These are phyloP conservation scores for Penicillium flavigenum DNA, from an alignment of 495 filamentous ascomycete species.

Conservation along the genomic window DNA sequence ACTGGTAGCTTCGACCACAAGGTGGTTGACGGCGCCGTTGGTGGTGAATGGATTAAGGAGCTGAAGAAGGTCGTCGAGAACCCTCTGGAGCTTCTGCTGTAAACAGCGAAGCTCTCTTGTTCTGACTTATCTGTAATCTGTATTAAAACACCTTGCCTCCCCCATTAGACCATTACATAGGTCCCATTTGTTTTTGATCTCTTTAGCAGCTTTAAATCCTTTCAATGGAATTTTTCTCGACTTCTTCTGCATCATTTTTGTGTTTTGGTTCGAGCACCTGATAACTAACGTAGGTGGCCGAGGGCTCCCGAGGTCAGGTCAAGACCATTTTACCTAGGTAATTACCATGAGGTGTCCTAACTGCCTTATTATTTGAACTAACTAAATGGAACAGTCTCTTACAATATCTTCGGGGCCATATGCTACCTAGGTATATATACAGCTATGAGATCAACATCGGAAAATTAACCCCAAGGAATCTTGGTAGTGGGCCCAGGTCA, in stretches of 20 bases:
- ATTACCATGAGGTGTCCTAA: too few relatives aligned
- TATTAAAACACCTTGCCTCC: conserved; percentile 42
- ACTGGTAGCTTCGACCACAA: conserved; percentile 98
- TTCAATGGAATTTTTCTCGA: conserved; percentile 19
- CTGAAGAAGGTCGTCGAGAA: conserved; percentile 98
- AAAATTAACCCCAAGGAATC: conserved; percentile 2
- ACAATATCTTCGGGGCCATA: neutral
- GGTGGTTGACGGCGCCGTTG: conserved; percentile 89
- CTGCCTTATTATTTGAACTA: too few relatives aligned
- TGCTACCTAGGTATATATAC: neutral
- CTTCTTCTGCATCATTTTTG: neutral
- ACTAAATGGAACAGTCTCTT: too few relatives aligned
- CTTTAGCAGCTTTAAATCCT: conserved; percentile 38
- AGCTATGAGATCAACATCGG: neutral
- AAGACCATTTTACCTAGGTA: neutral
- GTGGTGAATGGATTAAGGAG: conserved; percentile 95
- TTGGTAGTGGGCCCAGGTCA: conserved; percentile 22
- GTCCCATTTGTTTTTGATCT: conserved; percentile 34
- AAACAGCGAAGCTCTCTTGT: conserved; percentile 26
- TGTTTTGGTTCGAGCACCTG: neutral
- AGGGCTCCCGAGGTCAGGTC: neutral
- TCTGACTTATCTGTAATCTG: conserved; percentile 37
- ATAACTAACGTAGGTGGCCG: conserved; percentile 13
- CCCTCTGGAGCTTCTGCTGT: conserved; percentile 90
- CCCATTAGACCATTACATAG: conserved; percentile 32